These are phyloP conservation scores for Epichloe uncinata DNA, from an alignment of 2,329 filamentous ascomycete species.

Conservation along the genomic window DNA sequence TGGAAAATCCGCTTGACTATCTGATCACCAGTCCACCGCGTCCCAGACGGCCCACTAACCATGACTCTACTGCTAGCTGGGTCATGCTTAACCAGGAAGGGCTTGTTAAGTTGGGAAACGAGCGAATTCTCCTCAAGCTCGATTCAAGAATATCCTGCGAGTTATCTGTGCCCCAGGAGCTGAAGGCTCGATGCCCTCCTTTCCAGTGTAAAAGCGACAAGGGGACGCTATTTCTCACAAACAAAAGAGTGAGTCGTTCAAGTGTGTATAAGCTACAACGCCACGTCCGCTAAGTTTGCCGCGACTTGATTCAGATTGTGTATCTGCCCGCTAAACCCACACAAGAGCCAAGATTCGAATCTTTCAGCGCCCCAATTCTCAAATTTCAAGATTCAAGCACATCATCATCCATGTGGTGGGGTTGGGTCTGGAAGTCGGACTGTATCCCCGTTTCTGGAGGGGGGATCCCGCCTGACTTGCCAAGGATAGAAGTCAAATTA, in stretches of 20 bases:
- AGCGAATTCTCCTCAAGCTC: constrained; percentile 69
- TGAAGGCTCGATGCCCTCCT: constrained; percentile 43
- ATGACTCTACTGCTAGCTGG: constrained; percentile 55
- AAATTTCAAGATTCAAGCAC: constrained; percentile 80
- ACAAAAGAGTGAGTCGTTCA: constrained; percentile 53
- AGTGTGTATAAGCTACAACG: not conserved
- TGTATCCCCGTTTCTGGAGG: constrained; percentile 74
- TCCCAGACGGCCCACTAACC: constrained; percentile 25
- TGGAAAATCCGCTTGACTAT: constrained; percentile 30
- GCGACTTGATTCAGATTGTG: constrained; percentile 48
- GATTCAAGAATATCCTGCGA: constrained; percentile 66
- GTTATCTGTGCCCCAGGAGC: constrained; percentile 56
- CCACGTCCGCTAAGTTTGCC: not conserved
- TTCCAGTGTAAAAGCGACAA: constrained; percentile 61
- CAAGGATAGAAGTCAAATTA: constrained; percentile 66
- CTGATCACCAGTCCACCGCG: constrained; percentile 23
- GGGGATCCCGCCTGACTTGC: constrained; percentile 66
- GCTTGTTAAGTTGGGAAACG: constrained; percentile 75
- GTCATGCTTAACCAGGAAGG: constrained; percentile 76
- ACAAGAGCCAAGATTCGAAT: constrained; percentile 51
- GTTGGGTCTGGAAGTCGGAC: constrained; percentile 76
- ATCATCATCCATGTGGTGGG: constrained; percentile 72
- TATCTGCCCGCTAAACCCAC: constrained; percentile 68
- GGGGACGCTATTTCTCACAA: constrained; percentile 70
- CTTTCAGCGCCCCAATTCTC: constrained; percentile 78